Percentiles rank a stretch among this genome's conserved stretches.
phyloP scores from a whole-genome alignment of 2,329 filamentous ascomycete genomes.

The Cercospora sp. region DNA sequence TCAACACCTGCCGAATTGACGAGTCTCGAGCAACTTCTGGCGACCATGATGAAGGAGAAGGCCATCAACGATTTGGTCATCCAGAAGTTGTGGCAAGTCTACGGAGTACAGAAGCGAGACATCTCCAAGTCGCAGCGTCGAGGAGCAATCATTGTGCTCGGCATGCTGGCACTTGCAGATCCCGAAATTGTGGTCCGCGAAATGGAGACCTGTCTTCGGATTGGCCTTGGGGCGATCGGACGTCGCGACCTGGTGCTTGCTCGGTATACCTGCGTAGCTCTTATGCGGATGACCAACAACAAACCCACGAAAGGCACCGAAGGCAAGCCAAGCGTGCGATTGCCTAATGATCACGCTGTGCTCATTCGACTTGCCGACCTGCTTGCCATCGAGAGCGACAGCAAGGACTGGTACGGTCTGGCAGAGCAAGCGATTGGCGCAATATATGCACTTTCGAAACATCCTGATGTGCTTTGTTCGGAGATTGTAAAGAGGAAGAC shows the following conservation, averaged over 20 bases:
- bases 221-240: constrained; percentile 80
- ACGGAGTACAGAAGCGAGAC: constrained; percentile 88
- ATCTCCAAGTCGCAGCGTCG: constrained; percentile 89
- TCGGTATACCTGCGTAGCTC: constrained; percentile 91
- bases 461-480: constrained; percentile 89
- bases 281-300: constrained; percentile 83
- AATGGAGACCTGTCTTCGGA: constrained; percentile 89
- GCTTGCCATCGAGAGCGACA: constrained; percentile 80
- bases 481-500: constrained; percentile 87
- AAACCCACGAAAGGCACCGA: constrained; percentile 74
- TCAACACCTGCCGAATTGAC: constrained; percentile 93
- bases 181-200: constrained; percentile 92
- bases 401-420: constrained; percentile 89
- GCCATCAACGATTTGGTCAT: constrained; percentile 83
- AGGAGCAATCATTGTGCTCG: constrained; percentile 91
- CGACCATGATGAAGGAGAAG: constrained; percentile 95
- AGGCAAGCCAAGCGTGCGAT: constrained; percentile 65
- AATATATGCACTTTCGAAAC: constrained; percentile 90
- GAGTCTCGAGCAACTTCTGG: constrained; percentile 88
- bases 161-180: constrained; percentile 91
- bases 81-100: constrained; percentile 94
- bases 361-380: constrained; percentile 78
- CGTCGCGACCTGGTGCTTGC: constrained; percentile 82
- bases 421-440: constrained; percentile 95
- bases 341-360: constrained; percentile 90